Percentiles rank a stretch among this genome's conserved stretches.
These are phyloP conservation scores for Dothideomycetes sp. DNA, from an alignment of 2,329 filamentous ascomycete genomes.

Conservation along the genomic window DNA sequence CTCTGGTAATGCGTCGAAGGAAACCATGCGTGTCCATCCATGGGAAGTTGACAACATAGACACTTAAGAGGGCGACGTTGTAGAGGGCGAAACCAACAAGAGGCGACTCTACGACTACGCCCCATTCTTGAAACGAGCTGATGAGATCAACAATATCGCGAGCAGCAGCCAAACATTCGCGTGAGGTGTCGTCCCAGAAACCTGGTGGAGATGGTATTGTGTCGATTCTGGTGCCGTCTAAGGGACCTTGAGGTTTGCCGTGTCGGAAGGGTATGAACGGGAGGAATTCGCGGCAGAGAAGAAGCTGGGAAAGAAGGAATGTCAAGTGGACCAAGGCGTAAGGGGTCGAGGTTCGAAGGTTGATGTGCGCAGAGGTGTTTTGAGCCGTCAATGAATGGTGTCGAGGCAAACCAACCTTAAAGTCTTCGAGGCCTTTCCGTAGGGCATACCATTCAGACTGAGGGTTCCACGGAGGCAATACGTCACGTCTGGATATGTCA, in stretches of 20 bases:
- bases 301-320: conserved; percentile 55
- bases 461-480: conserved; percentile 52
- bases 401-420: conserved; percentile 47
- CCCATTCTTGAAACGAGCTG: conserved; percentile 50
- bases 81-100: conserved; percentile 59
- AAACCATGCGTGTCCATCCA: conserved; percentile 55
- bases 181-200: conserved; percentile 56
- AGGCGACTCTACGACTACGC: conserved; percentile 57
- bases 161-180: conserved; percentile 53
- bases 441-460: conserved; percentile 48
- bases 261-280: conserved; percentile 53
- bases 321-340: conserved; percentile 61
- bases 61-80: conserved; percentile 53
- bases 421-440: conserved; percentile 41
- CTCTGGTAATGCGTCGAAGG: conserved; percentile 31
- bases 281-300: conserved; percentile 60
- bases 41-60: conserved; percentile 59
- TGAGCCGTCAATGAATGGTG: conserved; percentile 49
- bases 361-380: conserved; percentile 59
- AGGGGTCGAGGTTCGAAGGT: conserved; percentile 51
- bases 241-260: conserved; percentile 44
- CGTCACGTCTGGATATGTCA: conserved; percentile 42
- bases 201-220: conserved; percentile 40
- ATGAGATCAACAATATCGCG: conserved; percentile 57
- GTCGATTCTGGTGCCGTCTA: conserved; percentile 39